Conservation (phyloP, 257 asterid genomes). For the Capsicum baccatum region DNA sequence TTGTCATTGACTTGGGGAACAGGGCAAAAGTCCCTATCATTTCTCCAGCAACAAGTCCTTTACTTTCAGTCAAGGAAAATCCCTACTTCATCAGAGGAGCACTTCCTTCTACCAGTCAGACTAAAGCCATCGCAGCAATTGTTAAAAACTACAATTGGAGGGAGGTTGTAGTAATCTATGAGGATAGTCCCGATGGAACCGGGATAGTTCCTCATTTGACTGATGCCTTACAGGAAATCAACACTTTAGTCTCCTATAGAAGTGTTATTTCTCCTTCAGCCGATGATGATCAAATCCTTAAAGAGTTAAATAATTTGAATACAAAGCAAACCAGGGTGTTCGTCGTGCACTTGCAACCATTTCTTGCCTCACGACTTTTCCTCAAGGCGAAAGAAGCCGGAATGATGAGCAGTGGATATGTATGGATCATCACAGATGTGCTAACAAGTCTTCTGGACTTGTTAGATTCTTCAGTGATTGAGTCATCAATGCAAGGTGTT, state of each 20-base stretch:
- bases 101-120: conserved; percentile 37
- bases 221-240: conserved; percentile 36
- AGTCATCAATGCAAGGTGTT: conserved; percentile 55
- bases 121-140: conserved; percentile 40
- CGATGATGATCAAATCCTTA: conserved; percentile 27
- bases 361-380: conserved; percentile 33
- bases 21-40: conserved; percentile 35
- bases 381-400: conserved; percentile 42
- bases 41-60: conserved; percentile 43
- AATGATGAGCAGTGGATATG: conserved; percentile 57
- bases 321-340: conserved; percentile 56
- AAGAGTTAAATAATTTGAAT: conserved; percentile 39
- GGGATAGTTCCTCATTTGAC: conserved; percentile 38
- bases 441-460: conserved; percentile 44
- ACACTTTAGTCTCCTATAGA: conserved; percentile 36
- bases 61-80: conserved; percentile 35
- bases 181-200: conserved; percentile 40
- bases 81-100: conserved; percentile 45
- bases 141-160: conserved; percentile 40
- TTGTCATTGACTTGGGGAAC: conserved; percentile 40
- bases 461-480: conserved; percentile 37
- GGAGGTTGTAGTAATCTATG: conserved; percentile 42
- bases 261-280: conserved; percentile 31
- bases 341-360: conserved; percentile 49
- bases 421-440: conserved; percentile 56